A percentile compares a stretch with the other conserved stretches of the same genome.
These are phyloP conservation scores for Coemansia asiatica DNA, from an alignment of 192 early-diverging fungal species.

Conservation along the genomic window DNA sequence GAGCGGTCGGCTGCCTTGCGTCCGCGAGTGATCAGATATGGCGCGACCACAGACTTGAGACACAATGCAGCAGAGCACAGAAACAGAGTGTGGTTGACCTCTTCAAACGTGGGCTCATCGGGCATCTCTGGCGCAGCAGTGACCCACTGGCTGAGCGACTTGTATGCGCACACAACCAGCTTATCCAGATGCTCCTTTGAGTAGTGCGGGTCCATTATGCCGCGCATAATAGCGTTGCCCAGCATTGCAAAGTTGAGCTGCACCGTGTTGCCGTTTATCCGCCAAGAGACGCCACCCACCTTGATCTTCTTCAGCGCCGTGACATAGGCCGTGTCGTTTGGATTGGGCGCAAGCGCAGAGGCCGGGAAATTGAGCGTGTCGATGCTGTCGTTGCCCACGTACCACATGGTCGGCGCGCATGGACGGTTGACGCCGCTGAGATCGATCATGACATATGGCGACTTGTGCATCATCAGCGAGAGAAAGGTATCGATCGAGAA, in stretches of 20 bases:
- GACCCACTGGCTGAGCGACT: slow-evolving; percentile 38
- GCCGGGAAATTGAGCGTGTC: slow-evolving; percentile 19
- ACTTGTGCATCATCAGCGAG: slow-evolving; percentile 41
- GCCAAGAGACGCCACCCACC: slow-evolving; percentile 34
- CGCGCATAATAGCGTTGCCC: slow-evolving; percentile 39
- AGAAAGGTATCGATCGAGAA: slow-evolving; percentile 49
- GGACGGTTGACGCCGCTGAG: slow-evolving; percentile 51
- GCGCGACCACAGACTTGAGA: slow-evolving; percentile 37
- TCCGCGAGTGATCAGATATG: slow-evolving; percentile 34
- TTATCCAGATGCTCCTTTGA: slow-evolving; percentile 26
- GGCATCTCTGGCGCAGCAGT: slow-evolving; percentile 32
- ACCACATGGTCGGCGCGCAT: slow-evolving; percentile 46
- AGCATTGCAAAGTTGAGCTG: slow-evolving; percentile 50
- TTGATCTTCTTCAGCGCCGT: slow-evolving; percentile 28
- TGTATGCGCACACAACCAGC: slow-evolving; percentile 25
- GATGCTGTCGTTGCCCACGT: slow-evolving; percentile 45
- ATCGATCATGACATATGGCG: slow-evolving; percentile 41
- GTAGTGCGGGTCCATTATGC: slow-evolving; percentile 38
- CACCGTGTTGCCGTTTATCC: slow-evolving; percentile 35
- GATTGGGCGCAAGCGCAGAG: slow-evolving; percentile 1
- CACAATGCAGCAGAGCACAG: slow-evolving; percentile 33
- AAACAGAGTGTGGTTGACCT: slow-evolving; percentile 36
- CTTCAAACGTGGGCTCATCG: slow-evolving; percentile 9
- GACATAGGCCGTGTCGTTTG: slow-evolving; percentile 44
- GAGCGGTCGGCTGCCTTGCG: neutral